A percentile compares a stretch with the other conserved stretches of the same genome.
phyloP scores from a whole-genome alignment of 1,284 basidiomycete species.

The Malassezia sp. region DNA sequence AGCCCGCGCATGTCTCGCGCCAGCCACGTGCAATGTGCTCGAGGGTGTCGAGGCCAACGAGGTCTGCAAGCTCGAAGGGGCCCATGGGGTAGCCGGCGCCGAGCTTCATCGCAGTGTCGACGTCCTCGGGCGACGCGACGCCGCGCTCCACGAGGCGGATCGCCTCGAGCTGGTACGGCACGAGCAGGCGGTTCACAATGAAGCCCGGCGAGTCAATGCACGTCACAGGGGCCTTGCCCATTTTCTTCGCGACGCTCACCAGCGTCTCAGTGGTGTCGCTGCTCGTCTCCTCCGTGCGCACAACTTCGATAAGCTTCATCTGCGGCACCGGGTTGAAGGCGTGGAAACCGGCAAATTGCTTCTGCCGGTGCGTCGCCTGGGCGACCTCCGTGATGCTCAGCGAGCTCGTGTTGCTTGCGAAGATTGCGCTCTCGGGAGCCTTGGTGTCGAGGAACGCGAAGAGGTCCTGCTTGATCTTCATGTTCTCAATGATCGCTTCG shows the following conservation, averaged over 20 bases:
- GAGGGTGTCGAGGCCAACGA: conserved; percentile 51
- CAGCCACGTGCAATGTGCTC: conserved; percentile 52
- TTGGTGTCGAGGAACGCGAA: conserved; percentile 52
- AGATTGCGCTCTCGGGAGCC: conserved; percentile 50
- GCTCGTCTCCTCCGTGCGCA: conserved; percentile 50
- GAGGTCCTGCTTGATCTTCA: conserved; percentile 53
- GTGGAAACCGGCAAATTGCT: conserved; percentile 51
- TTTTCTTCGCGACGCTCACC: conserved; percentile 50
- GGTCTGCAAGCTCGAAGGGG: conserved; percentile 54
- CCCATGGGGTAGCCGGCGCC: conserved; percentile 52
- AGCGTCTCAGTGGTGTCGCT: conserved; percentile 50
- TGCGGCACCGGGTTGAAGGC: conserved; percentile 51
- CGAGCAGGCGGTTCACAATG: conserved; percentile 52
- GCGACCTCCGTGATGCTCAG: conserved; percentile 53
- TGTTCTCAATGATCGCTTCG: conserved; percentile 55
- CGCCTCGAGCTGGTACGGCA: conserved; percentile 54
- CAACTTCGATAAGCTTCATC: conserved; percentile 54
- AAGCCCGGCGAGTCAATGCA: conserved; percentile 52
- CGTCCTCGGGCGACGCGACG: conserved; percentile 53
- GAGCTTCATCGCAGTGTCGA: conserved; percentile 56
- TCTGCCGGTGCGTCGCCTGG: conserved; percentile 29
- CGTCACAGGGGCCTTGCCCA: conserved; percentile 53
- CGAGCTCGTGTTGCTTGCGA: conserved; percentile 54
- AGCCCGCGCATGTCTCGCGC: conserved; percentile 50
- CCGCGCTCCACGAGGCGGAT: conserved; percentile 55